Base-by-base conservation (phyloP, 805 yeast species). In the Priceomyces medius region DNA sequence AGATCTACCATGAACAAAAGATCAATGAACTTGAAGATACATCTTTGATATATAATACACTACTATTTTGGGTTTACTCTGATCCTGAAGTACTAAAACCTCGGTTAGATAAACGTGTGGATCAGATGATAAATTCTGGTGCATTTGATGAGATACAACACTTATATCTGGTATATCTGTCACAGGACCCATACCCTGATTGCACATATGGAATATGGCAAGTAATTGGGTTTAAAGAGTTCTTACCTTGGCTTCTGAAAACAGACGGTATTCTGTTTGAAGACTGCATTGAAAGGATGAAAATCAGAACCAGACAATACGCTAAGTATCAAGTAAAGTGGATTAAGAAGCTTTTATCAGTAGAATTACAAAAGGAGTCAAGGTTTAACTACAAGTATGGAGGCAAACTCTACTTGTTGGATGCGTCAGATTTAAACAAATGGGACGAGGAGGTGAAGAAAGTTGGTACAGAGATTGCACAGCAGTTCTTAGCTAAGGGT, bases 141-240 rank as follows among this genome's bases (percentile, higher is more conserved):
- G 91, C 87, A 0, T 46, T 79, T 35, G 70, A 71, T 1, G 99
- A 93, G 60, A 76, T 93, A 12, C 55, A 73, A 7, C 77, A 80
- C 41, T 56, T 91, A 53, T 80, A 78, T 56, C 54, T 62, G 0
- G 66, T 64, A 20, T 83, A 75, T 35, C 49, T 64, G 4, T 35
- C 41, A 0, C 59, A 59, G 8, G 32, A 41, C 6, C 61, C 59
- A 0, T 58, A 53, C 17, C 80, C 84, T 7, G 81, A 74, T 43
- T 64, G 79, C 42, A 84, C 85, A 40, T 68, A 75, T 43, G 98
- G 98, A 2, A 76, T 91, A 0, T 89, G 89, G 89, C 98, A 93
- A 64, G 96, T 87, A 1, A 87, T 91, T 54, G 98, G 98, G 1
- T 93, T 87, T 63, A 87, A 88, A 58, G 96, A 88, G 55, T 88